Evolutionary conservation across 2,329 filamentous ascomycete genomes (phyloP).

Genomic region (Cladosporium sp.): DNA sequence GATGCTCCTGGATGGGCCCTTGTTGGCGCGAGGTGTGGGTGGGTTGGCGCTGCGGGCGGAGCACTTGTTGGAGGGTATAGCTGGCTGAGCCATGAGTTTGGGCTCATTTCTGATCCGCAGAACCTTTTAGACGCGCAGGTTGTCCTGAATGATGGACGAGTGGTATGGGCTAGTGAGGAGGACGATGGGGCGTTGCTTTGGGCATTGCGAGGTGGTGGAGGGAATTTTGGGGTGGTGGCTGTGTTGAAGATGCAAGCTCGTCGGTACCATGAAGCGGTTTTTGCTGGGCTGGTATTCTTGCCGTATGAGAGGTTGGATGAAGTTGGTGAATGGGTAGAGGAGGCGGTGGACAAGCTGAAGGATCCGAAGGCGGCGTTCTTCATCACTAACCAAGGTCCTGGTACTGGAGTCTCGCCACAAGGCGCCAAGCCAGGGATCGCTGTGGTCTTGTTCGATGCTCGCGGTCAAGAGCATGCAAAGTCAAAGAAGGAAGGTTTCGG

Average conservation of each 20-base stretch:
- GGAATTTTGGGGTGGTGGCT: conserved; percentile 36
- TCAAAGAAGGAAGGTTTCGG: conserved; percentile 31
- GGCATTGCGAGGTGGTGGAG: conserved; percentile 44
- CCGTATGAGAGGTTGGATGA: conserved; percentile 27
- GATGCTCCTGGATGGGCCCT: conserved; percentile 39
- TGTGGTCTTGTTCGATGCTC: conserved; percentile 35
- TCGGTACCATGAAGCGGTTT: conserved; percentile 32
- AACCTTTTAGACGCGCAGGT: conserved; percentile 45
- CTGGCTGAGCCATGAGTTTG: conserved; percentile 43
- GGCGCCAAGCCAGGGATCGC: conserved; percentile 27
- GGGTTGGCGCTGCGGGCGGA: conserved; percentile 43
- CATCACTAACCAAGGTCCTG: conserved; percentile 30
- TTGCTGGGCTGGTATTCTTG: conserved; percentile 25
- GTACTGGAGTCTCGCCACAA: conserved; percentile 26
- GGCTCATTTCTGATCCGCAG: conserved; percentile 41
- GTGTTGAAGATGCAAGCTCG: conserved; percentile 33
- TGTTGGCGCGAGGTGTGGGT: conserved; percentile 39
- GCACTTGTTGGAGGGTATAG: conserved; percentile 41
- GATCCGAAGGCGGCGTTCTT: conserved; percentile 37
- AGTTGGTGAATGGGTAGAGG: conserved; percentile 28
- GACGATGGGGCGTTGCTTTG: conserved; percentile 46
- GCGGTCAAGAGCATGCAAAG: conserved; percentile 35
- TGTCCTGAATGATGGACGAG: conserved; percentile 39
- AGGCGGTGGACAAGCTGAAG: conserved; percentile 24
- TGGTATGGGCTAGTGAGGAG: conserved; percentile 39